Evolutionary conservation across 176 grass and related monocot genomes (phyloP).

Genomic region (Aegilops umbellulata): DNA sequence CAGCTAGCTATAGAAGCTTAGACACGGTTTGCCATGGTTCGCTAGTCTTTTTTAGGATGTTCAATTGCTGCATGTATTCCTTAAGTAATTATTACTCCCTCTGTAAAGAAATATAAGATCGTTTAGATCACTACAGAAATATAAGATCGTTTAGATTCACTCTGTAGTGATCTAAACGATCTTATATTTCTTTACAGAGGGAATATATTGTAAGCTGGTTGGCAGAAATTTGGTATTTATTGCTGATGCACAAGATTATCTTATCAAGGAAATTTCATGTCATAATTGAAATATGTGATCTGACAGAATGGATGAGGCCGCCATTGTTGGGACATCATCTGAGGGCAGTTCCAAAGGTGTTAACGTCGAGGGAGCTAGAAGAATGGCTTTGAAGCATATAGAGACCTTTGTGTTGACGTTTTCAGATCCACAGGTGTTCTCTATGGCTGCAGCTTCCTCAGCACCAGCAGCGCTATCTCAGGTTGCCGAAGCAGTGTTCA

Average conservation of each 20-base stretch:
- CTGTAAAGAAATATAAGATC: too few relatives aligned
- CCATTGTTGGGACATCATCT: constrained; percentile 66
- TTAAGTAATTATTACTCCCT: not conserved
- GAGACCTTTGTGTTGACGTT: constrained; percentile 82
- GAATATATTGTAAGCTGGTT: not conserved
- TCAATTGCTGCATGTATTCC: not conserved
- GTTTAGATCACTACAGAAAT: too few relatives aligned
- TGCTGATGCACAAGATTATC: constrained; percentile 17
- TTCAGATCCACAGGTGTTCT: constrained; percentile 85
- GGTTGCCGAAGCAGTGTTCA: constrained; percentile 79
- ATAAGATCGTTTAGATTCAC: too few relatives aligned
- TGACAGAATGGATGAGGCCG: constrained; percentile 91
- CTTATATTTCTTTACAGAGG: too few relatives aligned
- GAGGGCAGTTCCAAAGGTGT: constrained; percentile 76
- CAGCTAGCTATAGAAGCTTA: not conserved
- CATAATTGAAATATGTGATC: constrained; percentile 26
- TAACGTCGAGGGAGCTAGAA: constrained; percentile 89
- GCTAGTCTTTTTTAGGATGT: not conserved
- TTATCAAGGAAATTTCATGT: constrained; percentile 15
- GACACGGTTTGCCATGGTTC: not conserved
- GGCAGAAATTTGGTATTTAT: not conserved
- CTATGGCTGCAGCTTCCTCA: constrained; percentile 66
- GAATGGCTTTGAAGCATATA: constrained; percentile 98
- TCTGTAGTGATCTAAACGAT: too few relatives aligned
- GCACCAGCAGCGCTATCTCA: constrained; percentile 61